Base-by-base conservation (phyloP, 176 grass and related monocot genomes). In the Triticum turgidum region DNA sequence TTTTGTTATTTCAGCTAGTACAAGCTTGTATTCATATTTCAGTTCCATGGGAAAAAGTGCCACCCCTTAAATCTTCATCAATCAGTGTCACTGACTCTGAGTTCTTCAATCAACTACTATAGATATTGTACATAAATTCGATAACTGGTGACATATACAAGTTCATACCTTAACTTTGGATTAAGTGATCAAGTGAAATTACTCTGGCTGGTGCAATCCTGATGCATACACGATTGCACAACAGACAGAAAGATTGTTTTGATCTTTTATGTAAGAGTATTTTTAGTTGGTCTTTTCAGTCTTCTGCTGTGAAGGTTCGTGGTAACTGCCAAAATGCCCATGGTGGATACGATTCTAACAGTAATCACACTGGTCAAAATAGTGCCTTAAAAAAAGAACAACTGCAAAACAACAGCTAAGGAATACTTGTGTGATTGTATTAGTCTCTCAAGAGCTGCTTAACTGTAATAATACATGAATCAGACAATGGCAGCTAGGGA, bases 381-480 rank as follows among this genome's bases (percentile, higher is more conserved):
- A 15, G 47, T 51, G 47, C 13, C 47, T 20, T 3, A 20, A 7
- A 20, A 7, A 56, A 20, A 11, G 49, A 52, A 56, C 52, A 56
- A 7, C 0, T 18, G 52, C 7, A 7, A 56, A 20, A 56, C 52
- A 56, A 20, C 17, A 56, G 17, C 17, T 7, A 80, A 47, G 27
- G 68, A 21, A 86, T 65, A 22, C 71, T 65, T 15, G 24, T 3
- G 45, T 58, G 44, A 6, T 21, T 24, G 83, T 74, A 35, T 37
- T 37, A 2, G 9, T 4, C 33, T 66, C 84, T 66, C 42, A 73
- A 79, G 33, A 73, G 86, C 77, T 22, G 21, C 75, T 56, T 83
- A 10, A 52, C 11, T 44, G 45, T 14, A 69, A 68, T 69, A 86
- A 86, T 84, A 85, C 34, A 77, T 20, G 30, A 33, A 71, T 13